Base-by-base conservation (phyloP, 192 early-diverging fungal species). In the Coemansia pectinata region DNA sequence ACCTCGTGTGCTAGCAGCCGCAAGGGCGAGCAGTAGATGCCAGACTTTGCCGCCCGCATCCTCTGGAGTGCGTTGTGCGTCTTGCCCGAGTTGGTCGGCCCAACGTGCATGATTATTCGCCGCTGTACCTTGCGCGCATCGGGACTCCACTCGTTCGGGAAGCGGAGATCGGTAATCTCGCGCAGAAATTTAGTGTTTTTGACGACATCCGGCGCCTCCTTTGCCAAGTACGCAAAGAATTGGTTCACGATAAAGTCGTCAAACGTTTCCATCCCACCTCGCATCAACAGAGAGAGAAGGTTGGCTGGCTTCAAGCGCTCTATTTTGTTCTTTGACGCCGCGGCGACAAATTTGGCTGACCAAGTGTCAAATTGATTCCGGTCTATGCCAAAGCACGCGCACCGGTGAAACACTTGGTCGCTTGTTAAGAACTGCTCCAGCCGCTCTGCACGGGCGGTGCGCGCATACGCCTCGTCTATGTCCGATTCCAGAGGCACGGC, bases 71-170 rank as follows among this genome's bases (percentile, higher is more conserved):
- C 97, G 36, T 86, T 84, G 76, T 97, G 91, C 2, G 97, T 99
- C 71, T 99, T 99, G 71, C 97, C 97, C 23, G 93, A 95, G 81
- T 99, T 99, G 6, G 97, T 99, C 40, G 97, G 97, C 7, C 97
- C 97, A 23, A 99, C 92, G 68, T 99, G 96, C 81, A 97, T 86
- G 33, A 94, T 86, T 59, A 99, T 94, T 31, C 89, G 91, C 31
- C 94, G 85, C 57, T 92, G 86, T 79, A 93, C 84, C 44, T 82
- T 75, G 31, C 97, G 88, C 15, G 96, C 90, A 10, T 77, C 78
- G 0, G 88, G 85, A 74, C 85, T 87, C 93, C 92, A 94, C 67
- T 95, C 93, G 38, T 88, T 85, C 14, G 96, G 96, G 62, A 83
- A 90, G 38, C 90, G 81, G 38, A 95, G 67, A 66, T 97, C 94